Evolutionary conservation across 1,284 basidiomycete species (phyloP).

Genomic region (Sporisorium reilianum): DNA sequence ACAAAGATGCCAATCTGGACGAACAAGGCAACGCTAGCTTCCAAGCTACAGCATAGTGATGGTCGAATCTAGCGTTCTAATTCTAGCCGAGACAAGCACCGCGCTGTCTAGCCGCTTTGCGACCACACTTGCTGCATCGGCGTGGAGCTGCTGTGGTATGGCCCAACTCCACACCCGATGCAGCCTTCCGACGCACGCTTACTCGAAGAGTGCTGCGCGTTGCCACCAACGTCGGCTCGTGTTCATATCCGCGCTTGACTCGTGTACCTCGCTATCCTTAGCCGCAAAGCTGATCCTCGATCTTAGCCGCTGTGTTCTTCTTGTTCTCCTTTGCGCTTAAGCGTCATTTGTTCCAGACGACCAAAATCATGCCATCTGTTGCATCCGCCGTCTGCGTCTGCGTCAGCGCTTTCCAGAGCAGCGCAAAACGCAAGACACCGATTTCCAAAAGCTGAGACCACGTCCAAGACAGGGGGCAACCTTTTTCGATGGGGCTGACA

Average conservation of each 20-base stretch:
- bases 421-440: neutral
- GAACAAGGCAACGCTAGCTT: neutral
- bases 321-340: neutral
- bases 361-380: no score
- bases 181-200: no score
- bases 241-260: no score
- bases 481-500: neutral
- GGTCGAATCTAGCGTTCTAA: neutral
- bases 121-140: no score
- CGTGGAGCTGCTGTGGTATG: no score
- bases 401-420: neutral
- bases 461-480: neutral
- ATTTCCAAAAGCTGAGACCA: neutral
- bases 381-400: no score
- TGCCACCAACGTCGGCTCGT: no score
- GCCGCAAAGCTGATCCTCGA: no score
- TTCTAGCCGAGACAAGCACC: slow-evolving; percentile 1
- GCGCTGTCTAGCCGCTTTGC: neutral
- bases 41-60: no score
- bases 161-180: no score
- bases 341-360: neutral
- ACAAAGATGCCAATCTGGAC: neutral
- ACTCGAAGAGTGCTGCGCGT: no score
- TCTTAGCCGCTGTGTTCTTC: slow-evolving; percentile 3
- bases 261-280: slow-evolving; percentile 8